Evolutionary conservation across 2,329 filamentous ascomycete genomes (phyloP), one percentile per base, ranked within the genome.

Genomic region (Sclerotinia borealis): DNA sequence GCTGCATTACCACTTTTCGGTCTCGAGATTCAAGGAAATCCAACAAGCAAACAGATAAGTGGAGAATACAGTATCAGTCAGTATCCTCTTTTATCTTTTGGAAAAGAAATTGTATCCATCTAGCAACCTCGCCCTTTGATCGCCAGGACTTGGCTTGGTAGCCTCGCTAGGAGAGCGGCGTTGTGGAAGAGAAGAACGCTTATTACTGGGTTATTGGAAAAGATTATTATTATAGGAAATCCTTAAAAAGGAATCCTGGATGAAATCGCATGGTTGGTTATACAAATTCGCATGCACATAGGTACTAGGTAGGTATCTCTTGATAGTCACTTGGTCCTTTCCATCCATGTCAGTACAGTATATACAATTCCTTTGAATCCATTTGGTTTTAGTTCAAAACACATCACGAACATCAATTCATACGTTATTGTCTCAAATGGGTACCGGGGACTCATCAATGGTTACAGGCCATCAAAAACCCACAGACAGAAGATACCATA

Each of bases 131-230:
- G 17, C 36, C 52, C 34, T 51, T 51, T 61, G 45, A 50, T 52
- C 48, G 41, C 36, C 36, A 25, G 36, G n/a, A 61, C 36, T 52
- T 47, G 43, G n/a, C 43, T 19, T 41, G 29, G 59, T 61, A 61
- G 59, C 59, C 59, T 61, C 31, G 59, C 59, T 61, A 37, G n/a
- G 48, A 54, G 59, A 55, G 50, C 29, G 59, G 59, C 48, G 59
- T 61, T 47, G 49, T 13, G n/a, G n/a, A n/a, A n/a, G n/a, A n/a
- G n/a, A 37, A 43, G 47, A 37, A 45, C 29, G 29, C 59, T 15
- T 27, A 39, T 47, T 61, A 47, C 37, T 29, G 17, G 17, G n/a
- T 55, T 54, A 45, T 31, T 61, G 48, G 59, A 52, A n/a, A 34
- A 29, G n/a, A n/a, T n/a, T n/a, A n/a, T n/a, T n/a, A 61, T 55